phyloP scores from a whole-genome alignment of 2,329 filamentous ascomycete genomes.

The Sporothrix dimorphospora region DNA sequence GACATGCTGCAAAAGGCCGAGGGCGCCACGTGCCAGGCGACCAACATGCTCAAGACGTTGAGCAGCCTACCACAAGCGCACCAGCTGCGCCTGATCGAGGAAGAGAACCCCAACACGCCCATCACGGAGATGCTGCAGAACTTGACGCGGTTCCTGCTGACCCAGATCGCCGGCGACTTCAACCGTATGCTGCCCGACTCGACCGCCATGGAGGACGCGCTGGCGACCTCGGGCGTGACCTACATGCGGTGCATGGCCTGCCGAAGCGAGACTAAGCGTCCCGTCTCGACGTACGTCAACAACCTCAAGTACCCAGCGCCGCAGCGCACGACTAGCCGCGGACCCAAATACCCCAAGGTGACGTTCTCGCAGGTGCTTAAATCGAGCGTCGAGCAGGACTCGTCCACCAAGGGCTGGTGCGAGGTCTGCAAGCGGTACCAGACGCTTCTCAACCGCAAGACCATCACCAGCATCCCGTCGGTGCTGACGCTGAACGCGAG shows the following conservation, averaged over 20 bases:
- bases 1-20: conserved; percentile 98
- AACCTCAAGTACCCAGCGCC: conserved; percentile 79
- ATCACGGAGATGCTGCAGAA: conserved; percentile 83
- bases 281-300: conserved; percentile 79
- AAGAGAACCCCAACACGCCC: conserved; percentile 72
- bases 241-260: conserved; percentile 86
- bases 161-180: conserved; percentile 78
- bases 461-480: conserved; percentile 77
- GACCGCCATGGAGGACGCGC: conserved; percentile 69
- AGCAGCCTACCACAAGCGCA: conserved; percentile 79
- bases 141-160: conserved; percentile 81
- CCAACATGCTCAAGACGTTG: conserved; percentile 89
- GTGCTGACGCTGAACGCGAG: conserved; percentile 90
- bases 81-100: conserved; percentile 80
- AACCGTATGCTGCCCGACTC: conserved; percentile 66
- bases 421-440: conserved; percentile 89
- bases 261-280: conserved; percentile 79
- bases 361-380: conserved; percentile 93
- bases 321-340: conserved; percentile 41
- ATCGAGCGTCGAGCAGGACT: conserved; percentile 85
- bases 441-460: conserved; percentile 81
- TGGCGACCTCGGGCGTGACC: conserved; percentile 71
- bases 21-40: conserved; percentile 92
- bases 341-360: conserved; percentile 55
- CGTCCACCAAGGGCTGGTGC: conserved; percentile 91